Conservation (phyloP, 2,329 filamentous ascomycete species). For the Parascedosporium putredinis region DNA sequence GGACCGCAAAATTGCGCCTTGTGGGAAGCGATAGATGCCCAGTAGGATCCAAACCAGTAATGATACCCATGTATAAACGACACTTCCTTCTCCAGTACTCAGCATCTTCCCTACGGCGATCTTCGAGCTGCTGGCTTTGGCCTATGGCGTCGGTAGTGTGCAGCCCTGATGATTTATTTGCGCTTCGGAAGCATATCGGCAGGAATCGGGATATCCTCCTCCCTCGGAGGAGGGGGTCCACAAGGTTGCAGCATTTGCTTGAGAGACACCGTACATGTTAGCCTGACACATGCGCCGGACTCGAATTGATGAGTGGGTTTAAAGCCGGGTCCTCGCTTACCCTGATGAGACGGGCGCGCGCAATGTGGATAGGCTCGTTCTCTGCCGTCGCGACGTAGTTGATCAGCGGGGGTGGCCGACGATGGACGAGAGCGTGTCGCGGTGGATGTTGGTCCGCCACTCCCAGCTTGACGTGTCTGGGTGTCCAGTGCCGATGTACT, state of each 20-base stretch:
- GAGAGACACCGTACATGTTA: slow-evolving; percentile 6
- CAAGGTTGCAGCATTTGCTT: slow-evolving; percentile 59
- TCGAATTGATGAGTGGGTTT: too few relatives aligned
- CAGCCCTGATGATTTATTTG: neutral
- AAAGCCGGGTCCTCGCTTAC: slow-evolving; percentile 28
- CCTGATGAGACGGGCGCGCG: slow-evolving; percentile 71
- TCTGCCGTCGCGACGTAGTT: slow-evolving; percentile 84
- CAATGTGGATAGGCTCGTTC: slow-evolving; percentile 73
- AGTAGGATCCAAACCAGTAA: neutral
- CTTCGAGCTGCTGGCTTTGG: too few relatives aligned
- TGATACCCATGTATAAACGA: slow-evolving; percentile 1
- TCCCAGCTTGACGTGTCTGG: slow-evolving; percentile 96
- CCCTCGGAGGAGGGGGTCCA: slow-evolving; percentile 46
- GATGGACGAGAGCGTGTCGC: slow-evolving; percentile 83
- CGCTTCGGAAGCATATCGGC: slow-evolving; percentile 8
- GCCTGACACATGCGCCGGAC: too few relatives aligned
- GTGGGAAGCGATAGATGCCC: neutral
- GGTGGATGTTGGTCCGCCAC: slow-evolving; percentile 91
- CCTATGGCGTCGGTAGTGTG: too few relatives aligned
- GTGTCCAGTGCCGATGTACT: slow-evolving; percentile 91
- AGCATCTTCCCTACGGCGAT: too few relatives aligned
- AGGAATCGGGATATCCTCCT: slow-evolving; percentile 29
- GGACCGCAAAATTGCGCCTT: too few relatives aligned
- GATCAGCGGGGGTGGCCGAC: slow-evolving; percentile 82
- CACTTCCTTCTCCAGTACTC: neutral